Percentiles rank a stretch among this genome's conserved stretches.
Conservation (phyloP, 177 flowering plant species). For the Vitis hybrid region DNA sequence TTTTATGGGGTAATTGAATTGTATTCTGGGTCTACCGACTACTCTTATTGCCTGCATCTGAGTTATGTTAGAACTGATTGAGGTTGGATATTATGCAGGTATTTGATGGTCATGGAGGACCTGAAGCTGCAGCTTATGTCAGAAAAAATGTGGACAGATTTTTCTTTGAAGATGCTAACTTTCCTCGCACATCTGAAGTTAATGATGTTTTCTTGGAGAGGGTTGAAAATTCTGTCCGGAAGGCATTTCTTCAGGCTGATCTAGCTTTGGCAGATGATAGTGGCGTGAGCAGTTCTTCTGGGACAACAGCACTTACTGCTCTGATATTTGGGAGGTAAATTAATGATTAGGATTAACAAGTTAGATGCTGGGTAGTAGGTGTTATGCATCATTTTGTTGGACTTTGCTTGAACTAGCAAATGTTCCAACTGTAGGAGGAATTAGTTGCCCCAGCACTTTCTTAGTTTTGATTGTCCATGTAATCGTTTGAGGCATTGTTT, state of each 20-base stretch:
- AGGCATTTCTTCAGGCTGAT: slow-evolving; percentile 37
- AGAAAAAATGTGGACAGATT: slow-evolving; percentile 27
- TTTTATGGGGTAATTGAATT: slow-evolving; percentile 62
- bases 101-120: slow-evolving; percentile 50
- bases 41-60: not conserved
- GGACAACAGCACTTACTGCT: slow-evolving; percentile 40
- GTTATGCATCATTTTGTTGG: not conserved
- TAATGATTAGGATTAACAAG: too few relatives aligned
- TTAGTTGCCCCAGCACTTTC: not conserved
- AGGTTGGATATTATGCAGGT: slow-evolving; percentile 19
- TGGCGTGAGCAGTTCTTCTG: slow-evolving; percentile 35
- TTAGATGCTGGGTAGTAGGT: too few relatives aligned
- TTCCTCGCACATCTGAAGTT: slow-evolving; percentile 28
- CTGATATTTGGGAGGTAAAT: slow-evolving; percentile 37
- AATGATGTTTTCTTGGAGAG: slow-evolving; percentile 24
- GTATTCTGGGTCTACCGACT: not conserved
- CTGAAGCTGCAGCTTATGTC: slow-evolving; percentile 40
- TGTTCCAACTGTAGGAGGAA: too few relatives aligned
- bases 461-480: not conserved
- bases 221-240: slow-evolving; percentile 25
- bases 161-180: slow-evolving; percentile 30
- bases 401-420: too few relatives aligned
- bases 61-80: not conserved
- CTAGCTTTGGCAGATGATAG: slow-evolving; percentile 33
- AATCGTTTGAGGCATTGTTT: not conserved